phyloP scores from a whole-genome alignment of 306 rosid species.

The Trifolium repens region DNA sequence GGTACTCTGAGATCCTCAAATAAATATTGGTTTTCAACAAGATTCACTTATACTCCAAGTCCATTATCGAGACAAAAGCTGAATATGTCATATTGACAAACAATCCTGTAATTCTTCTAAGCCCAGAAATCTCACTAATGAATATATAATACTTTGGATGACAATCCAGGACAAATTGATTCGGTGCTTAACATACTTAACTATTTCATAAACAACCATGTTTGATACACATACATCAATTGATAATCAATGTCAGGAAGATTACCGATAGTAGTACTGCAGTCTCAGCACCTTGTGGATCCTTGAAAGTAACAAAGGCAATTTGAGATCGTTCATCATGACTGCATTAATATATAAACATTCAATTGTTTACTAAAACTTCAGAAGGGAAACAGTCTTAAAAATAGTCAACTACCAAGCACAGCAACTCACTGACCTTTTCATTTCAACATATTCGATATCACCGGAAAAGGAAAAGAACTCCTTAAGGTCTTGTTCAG shows the following conservation, averaged over 20 bases:
- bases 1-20: conserved; percentile 17
- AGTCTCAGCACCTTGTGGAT: conserved; percentile 92
- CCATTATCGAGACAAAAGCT: conserved; percentile 11
- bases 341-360: conserved; percentile 54
- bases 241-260: conserved; percentile 30
- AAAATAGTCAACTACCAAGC: not conserved
- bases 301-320: conserved; percentile 93
- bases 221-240: conserved; percentile 9
- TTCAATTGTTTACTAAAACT: conserved; percentile 11
- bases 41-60: conserved; percentile 36
- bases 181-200: not conserved
- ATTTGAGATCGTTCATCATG: conserved; percentile 81
- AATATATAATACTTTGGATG: conserved; percentile 8
- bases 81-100: conserved; percentile 10
- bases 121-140: conserved; percentile 17
- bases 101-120: conserved; percentile 27
- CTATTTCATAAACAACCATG: not conserved
- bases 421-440: conserved; percentile 54
- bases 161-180: conserved; percentile 19
- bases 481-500: conserved; percentile 85
- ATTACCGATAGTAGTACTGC: conserved; percentile 88
- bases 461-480: conserved; percentile 98
- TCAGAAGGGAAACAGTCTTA: conserved; percentile 16
- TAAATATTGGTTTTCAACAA: not conserved
- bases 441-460: conserved; percentile 82